Conservation (phyloP, 108 stramenopile genomes). For the Skeletonema potamos region DNA sequence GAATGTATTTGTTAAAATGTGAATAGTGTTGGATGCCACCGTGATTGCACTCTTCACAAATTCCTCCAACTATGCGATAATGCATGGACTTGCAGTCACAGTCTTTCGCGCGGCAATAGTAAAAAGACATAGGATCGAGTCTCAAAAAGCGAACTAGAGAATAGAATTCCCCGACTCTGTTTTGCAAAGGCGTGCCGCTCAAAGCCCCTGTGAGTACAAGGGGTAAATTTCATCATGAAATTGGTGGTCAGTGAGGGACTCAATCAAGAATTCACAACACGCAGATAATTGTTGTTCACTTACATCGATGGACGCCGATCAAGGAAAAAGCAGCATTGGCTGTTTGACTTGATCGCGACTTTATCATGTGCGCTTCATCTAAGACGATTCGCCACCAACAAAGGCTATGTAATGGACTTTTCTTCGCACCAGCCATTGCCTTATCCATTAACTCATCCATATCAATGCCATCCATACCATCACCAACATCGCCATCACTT, state of each 20-base stretch:
- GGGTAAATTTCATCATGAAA: too few relatives aligned
- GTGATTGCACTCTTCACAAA: slow-evolving; percentile 91
- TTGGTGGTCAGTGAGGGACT: not conserved
- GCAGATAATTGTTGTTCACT: not conserved
- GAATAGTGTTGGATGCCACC: slow-evolving; percentile 91
- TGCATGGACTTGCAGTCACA: slow-evolving; percentile 94
- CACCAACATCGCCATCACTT: slow-evolving; percentile 32
- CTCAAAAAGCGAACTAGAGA: slow-evolving; percentile 93
- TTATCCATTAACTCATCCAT: slow-evolving; percentile 55
- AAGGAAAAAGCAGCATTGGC: slow-evolving; percentile 95
- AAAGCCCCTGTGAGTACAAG: slow-evolving; percentile 64
- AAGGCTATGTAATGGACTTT: slow-evolving; percentile 80
- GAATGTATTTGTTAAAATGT: slow-evolving; percentile 91
- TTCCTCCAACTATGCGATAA: slow-evolving; percentile 87
- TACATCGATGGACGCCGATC: slow-evolving; percentile 74
- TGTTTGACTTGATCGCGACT: slow-evolving; percentile 88
- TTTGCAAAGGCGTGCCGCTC: slow-evolving; percentile 98
- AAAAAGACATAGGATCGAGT: slow-evolving; percentile 96
- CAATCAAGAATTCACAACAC: slow-evolving; percentile 17
- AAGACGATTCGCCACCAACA: slow-evolving; percentile 95
- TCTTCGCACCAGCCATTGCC: slow-evolving; percentile 79
- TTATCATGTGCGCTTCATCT: slow-evolving; percentile 91
- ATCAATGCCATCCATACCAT: slow-evolving; percentile 47
- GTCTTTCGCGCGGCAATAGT: slow-evolving; percentile 88
- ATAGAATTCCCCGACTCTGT: slow-evolving; percentile 98